Evolutionary conservation across 2,329 filamentous ascomycete species (phyloP), one percentile per base, ranked within the genome.

Genomic region (Fusarium sp.): DNA sequence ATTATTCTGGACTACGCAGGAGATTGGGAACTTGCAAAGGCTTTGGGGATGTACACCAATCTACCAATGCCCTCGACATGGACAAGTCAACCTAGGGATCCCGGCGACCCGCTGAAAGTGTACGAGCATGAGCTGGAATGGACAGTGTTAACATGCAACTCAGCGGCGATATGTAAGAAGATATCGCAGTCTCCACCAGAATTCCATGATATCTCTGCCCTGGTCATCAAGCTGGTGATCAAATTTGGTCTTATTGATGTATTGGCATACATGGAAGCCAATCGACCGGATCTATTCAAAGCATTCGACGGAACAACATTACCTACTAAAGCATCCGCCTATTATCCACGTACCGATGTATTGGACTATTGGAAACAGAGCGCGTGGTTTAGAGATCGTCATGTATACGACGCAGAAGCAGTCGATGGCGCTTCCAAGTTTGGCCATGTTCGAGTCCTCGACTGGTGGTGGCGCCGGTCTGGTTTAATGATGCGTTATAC

Each of bases 301-400:
- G 89, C 90, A 4, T 96, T 94, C 28, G 94, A 94, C 75, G 92
- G 92, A 44, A 92, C 92, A 42, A 90, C 94, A 43, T 85, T 97
- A 4, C 93, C 94, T 0, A 94, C 93, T 69, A 96, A 96, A 75
- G 94, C 94, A 0, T 97, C 93, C 3, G 89, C 90, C 3, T 91
- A 94, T 65, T 97, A 96, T 75, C 93, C 92, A 45, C 90, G 92
- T 50, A 89, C 88, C 2, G 91, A 94, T 61, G 91, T 98, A 30
- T 83, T 98, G 10, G 92, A 96, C 66, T 97, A 94, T 87, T 98
- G 95, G 95, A 89, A 89, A 49, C 91, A 91, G 30, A 94, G 92
- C 15, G 88, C 90, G 0, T 92, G 90, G 14, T 95, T 97, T 66
- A 83, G 93, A 4, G 92, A 91, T 62, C 94, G 95, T 75, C 92